Evolutionary conservation across 202 grass and related monocot genomes (phyloP), one percentile per base, ranked within the genome.

Genomic region (Thinopyrum obtusiflorum): DNA sequence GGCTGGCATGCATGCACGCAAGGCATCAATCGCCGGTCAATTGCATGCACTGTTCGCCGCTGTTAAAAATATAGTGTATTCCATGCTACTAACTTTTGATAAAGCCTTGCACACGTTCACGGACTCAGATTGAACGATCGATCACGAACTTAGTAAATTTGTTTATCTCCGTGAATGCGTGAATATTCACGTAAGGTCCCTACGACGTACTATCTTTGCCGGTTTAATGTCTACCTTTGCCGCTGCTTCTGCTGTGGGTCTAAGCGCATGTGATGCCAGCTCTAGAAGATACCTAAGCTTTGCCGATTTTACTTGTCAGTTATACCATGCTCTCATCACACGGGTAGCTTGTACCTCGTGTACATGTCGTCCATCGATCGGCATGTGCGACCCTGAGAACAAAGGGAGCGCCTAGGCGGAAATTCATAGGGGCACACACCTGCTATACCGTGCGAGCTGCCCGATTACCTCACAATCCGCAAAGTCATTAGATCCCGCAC

Each of bases 241-340:
- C 62, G 15, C 14, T 10, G 9, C 35, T 53, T 42, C 46, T 65
- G 3, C 65, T 42, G 29, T 89, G 77, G 74, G 51, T 65, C 88
- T 74, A 46, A 47, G 18, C 23, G 64, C 84, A 87, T 80, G 88
- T 87, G 84, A 87, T 20, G 84, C 84, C 84, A 87, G 75, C 84
- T 90, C 5, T 26, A 39, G 86, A 89, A 86, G 88, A 13, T 73
- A 61, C 80, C 67, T 61, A 73, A 11, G 24, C 7, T 65, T 47
- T 44, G 67, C 63, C 37, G 9, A 15, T 82, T 73, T 78, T 72
- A 82, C 65, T 11, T 63, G 24, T 28, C 9, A 20, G 37, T 80
- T 21, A 72, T 44, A 57, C 3, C 7, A 57, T 57, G 18, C 9
- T n/a, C 18, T 57, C 21, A 23, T 73, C 66, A 7, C 77, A 62